Evolutionary conservation across 306 rosid species (phyloP).

Genomic region (Styphnolobium japonicum): DNA sequence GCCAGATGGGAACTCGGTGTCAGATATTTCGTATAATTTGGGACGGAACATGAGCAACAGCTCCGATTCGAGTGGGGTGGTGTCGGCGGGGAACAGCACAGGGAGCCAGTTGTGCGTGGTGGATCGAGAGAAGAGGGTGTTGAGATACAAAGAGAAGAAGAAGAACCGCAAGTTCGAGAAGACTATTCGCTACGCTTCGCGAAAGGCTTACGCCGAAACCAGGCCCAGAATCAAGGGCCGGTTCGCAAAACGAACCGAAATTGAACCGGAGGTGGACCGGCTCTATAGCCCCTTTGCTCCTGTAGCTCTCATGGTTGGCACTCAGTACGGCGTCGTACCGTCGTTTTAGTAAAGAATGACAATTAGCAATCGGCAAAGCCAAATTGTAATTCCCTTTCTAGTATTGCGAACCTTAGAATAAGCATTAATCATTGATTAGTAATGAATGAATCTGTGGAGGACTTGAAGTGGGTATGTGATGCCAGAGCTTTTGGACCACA

Average conservation of each 20-base stretch:
- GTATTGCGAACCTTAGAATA: no score
- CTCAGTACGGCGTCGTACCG: constrained; percentile 91
- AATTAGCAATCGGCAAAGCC: no score
- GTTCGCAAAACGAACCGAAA: constrained; percentile 69
- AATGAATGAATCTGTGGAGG: no score
- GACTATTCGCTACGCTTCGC: constrained; percentile 77
- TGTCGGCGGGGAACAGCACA: constrained; percentile 34
- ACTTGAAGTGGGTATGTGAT: no score
- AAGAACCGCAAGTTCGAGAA: constrained; percentile 84
- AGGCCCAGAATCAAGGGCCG: constrained; percentile 91
- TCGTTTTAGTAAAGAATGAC: constrained; percentile 46
- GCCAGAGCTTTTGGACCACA: no score
- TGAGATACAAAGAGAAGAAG: constrained; percentile 87
- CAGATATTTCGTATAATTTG: constrained; percentile 58
- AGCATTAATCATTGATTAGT: no score
- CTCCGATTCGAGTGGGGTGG: constrained; percentile 48
- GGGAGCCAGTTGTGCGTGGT: constrained; percentile 57
- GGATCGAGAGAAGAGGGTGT: constrained; percentile 75
- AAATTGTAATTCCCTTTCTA: no score
- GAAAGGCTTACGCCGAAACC: constrained; percentile 91
- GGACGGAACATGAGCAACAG: constrained; percentile 35
- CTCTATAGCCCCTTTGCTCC: constrained; percentile 36
- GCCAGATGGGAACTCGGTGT: constrained; percentile 64
- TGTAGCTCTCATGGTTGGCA: constrained; percentile 32
- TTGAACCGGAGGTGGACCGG: constrained; percentile 49